A percentile compares a stretch with the other conserved stretches of the same genome.
Evolutionary conservation across 176 grass and related monocot genomes (phyloP).

Genomic region (Zea luxurians): DNA sequence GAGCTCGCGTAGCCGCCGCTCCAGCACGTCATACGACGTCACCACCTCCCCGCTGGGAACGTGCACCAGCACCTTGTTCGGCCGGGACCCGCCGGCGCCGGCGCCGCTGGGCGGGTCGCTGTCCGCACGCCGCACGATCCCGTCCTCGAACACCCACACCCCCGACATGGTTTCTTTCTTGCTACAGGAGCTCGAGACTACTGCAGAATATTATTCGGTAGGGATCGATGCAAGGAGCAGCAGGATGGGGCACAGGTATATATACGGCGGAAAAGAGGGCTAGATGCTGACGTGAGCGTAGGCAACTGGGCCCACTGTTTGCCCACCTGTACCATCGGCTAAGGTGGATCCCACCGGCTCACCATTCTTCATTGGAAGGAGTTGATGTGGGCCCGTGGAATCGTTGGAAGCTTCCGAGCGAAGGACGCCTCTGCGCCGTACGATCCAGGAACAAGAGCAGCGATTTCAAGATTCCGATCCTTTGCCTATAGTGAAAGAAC

Average conservation of each 20-base stretch:
- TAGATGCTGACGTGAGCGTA: conserved; percentile 22
- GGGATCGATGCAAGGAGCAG: neutral
- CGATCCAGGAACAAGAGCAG: neutral
- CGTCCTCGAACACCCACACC: conserved; percentile 81
- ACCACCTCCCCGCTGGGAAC: conserved; percentile 70
- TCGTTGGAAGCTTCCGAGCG: conserved; percentile 37
- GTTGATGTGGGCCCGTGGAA: conserved; percentile 23
- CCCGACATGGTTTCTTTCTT: conserved; percentile 52
- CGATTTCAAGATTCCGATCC: neutral
- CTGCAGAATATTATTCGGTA: neutral
- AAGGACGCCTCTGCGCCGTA: neutral
- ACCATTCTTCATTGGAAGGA: conserved; percentile 30
- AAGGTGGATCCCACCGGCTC: conserved; percentile 47
- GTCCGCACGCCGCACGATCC: conserved; percentile 58
- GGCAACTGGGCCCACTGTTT: conserved; percentile 4
- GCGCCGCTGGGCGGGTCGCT: conserved; percentile 25
- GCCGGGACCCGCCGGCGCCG: neutral
- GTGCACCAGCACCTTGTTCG: conserved; percentile 63
- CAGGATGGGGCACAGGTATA: conserved; percentile 1
- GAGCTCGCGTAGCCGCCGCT: conserved; percentile 51
- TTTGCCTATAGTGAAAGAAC: neutral
- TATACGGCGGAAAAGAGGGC: conserved; percentile 28
- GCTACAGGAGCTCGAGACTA: conserved; percentile 19
- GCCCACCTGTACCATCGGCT: conserved; percentile 43
- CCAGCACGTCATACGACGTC: conserved; percentile 68